phyloP scores from a whole-genome alignment of 306 rosid genomes.

The Arachis hypogaea region DNA sequence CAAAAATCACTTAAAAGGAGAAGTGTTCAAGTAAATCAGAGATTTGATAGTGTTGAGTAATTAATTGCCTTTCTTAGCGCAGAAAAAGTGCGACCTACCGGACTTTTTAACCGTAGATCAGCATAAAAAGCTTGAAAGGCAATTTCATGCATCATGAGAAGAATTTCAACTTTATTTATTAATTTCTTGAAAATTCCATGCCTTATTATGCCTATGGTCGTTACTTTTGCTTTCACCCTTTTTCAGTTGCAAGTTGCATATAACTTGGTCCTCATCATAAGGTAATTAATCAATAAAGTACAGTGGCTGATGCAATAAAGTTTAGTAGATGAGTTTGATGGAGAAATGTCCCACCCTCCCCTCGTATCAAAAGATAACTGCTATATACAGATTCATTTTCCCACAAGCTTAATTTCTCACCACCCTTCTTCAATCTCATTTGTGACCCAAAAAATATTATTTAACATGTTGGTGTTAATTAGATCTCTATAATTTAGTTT shows the following conservation, averaged over 20 bases:
- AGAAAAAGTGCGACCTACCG: slow-evolving; percentile 2
- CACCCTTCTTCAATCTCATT: neutral
- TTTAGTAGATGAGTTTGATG: slow-evolving; percentile 19
- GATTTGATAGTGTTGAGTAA: neutral
- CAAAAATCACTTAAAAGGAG: too few relatives aligned
- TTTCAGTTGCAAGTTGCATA: slow-evolving; percentile 28
- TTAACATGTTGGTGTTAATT: too few relatives aligned
- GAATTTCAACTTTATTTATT: neutral
- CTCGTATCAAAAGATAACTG: neutral
- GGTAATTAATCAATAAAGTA: slow-evolving; percentile 6
- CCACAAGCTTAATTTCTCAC: neutral
- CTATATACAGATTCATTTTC: neutral
- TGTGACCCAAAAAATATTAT: neutral
- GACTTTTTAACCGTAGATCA: slow-evolving; percentile 2
- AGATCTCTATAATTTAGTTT: too few relatives aligned
- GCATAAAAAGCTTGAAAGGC: slow-evolving; percentile 24
- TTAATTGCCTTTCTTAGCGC: neutral
- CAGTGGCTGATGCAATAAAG: slow-evolving; percentile 41
- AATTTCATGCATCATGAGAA: slow-evolving; percentile 15
- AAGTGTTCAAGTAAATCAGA: too few relatives aligned
- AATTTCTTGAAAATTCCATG: neutral
- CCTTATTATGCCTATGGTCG: neutral
- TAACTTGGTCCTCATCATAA: slow-evolving; percentile 9
- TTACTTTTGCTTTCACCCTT: slow-evolving; percentile 7
- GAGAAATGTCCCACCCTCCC: neutral